Percentiles rank a stretch among this genome's conserved stretches.
These are phyloP conservation scores for Dichomitus squalens DNA, from an alignment of 1,284 basidiomycete genomes.

Conservation along the genomic window DNA sequence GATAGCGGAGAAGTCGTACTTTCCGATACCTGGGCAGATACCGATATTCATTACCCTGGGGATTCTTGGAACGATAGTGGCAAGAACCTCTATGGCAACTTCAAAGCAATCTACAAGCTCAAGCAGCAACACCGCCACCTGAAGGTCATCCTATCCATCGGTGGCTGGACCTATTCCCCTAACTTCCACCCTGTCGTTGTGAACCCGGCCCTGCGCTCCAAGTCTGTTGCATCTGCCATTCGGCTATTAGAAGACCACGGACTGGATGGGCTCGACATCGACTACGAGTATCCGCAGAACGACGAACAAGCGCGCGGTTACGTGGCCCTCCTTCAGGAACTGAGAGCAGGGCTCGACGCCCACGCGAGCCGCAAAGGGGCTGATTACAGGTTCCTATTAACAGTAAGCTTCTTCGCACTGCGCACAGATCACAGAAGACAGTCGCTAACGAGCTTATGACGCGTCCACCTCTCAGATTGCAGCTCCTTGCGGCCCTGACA, in stretches of 20 bases:
- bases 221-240: conserved; percentile 81
- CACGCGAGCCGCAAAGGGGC: conserved; percentile 62
- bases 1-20: conserved; percentile 86
- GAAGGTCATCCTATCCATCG: conserved; percentile 86
- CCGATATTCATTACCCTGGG: conserved; percentile 83
- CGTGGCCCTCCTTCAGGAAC: conserved; percentile 68
- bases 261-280: conserved; percentile 76
- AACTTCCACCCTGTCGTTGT: conserved; percentile 78
- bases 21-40: conserved; percentile 92
- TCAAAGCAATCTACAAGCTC: conserved; percentile 89
- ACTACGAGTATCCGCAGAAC: conserved; percentile 85
- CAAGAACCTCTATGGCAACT: conserved; percentile 90
- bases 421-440: neutral
- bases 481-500: conserved; percentile 89
- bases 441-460: conserved; percentile 2
- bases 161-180: conserved; percentile 90
- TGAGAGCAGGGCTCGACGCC: conserved; percentile 68
- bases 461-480: conserved; percentile 60
- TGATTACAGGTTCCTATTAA: conserved; percentile 71
- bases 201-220: conserved; percentile 59
- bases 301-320: conserved; percentile 75
- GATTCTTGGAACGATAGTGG: conserved; percentile 91
- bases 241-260: conserved; percentile 74
- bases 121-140: conserved; percentile 88
- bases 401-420: conserved; percentile 49